phyloP scores from a whole-genome alignment of 148 eudicot species.

The Arbutus unedo region DNA sequence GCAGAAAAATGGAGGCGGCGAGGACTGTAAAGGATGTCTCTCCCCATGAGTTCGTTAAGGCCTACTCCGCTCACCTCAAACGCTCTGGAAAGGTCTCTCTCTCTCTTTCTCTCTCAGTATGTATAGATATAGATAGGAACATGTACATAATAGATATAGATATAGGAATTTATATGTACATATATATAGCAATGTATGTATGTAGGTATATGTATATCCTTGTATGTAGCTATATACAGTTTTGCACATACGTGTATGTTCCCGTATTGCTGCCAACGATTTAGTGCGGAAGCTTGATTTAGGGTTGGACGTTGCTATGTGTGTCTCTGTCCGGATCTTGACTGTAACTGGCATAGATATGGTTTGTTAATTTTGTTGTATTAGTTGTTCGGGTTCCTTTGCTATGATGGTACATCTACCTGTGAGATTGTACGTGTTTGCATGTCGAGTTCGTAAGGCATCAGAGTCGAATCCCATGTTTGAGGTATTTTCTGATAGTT shows the following conservation, averaged over 20 bases:
- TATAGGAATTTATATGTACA: not conserved
- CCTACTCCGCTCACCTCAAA: slow-evolving; percentile 56
- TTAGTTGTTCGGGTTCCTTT: not conserved
- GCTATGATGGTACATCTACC: not conserved
- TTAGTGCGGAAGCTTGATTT: slow-evolving; percentile 3
- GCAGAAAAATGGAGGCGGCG: slow-evolving; percentile 28
- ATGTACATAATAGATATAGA: too few species aligned
- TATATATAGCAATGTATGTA: not conserved
- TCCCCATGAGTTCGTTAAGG: slow-evolving; percentile 52
- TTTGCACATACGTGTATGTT: not conserved
- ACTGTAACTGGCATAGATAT: not conserved
- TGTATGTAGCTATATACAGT: not conserved
- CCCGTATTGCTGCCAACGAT: not conserved
- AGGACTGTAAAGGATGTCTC: slow-evolving; percentile 52
- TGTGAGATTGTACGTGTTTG: not conserved
- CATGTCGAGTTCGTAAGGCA: not conserved
- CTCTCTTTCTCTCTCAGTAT: not conserved
- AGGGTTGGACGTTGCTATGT: not conserved
- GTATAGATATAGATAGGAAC: too few species aligned
- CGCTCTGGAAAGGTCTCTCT: slow-evolving; percentile 53
- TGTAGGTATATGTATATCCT: not conserved
- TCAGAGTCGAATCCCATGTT: not conserved
- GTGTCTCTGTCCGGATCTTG: not conserved
- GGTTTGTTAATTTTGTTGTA: not conserved
- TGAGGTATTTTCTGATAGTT: not conserved